phyloP scores from a whole-genome alignment of 148 eudicot genomes.

The Rhododendron kiyosumense region DNA sequence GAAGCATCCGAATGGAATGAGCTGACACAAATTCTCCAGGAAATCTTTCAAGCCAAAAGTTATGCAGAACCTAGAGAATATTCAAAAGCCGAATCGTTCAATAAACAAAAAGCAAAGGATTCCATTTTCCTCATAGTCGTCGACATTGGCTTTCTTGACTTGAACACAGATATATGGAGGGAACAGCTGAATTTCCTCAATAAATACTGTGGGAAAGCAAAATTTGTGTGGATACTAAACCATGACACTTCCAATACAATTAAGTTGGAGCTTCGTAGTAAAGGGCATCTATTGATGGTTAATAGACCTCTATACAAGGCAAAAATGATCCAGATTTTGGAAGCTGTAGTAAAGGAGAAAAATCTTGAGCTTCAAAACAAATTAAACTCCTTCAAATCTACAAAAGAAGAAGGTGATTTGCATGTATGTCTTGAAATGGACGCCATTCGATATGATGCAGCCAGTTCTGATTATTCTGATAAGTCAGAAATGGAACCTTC shows the following conservation, averaged over 20 bases:
- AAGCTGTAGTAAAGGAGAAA: constrained; percentile 51
- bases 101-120: constrained; percentile 13
- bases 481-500: constrained; percentile 28
- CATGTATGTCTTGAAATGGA: constrained; percentile 65
- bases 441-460: constrained; percentile 38
- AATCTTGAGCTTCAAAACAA: constrained; percentile 32
- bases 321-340: constrained; percentile 82
- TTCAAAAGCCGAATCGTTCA: constrained; percentile 16
- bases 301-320: constrained; percentile 80
- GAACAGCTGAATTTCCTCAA: constrained; percentile 68
- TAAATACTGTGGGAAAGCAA: constrained; percentile 40
- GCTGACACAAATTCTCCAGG: constrained; percentile 63
- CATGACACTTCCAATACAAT: constrained; percentile 71
- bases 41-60: constrained; percentile 30
- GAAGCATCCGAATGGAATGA: constrained; percentile 94
- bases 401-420: constrained; percentile 24
- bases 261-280: constrained; percentile 63
- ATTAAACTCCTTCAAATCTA: constrained; percentile 13
- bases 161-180: constrained; percentile 75
- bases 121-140: constrained; percentile 49
- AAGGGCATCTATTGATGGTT: constrained; percentile 77
- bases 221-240: constrained; percentile 76
- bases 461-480: constrained; percentile 67
- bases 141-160: constrained; percentile 70
- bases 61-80: constrained; percentile 18